These are phyloP conservation scores for Aureococcus anophagefferens DNA, from an alignment of 108 stramenopile genomes.

Conservation along the genomic window DNA sequence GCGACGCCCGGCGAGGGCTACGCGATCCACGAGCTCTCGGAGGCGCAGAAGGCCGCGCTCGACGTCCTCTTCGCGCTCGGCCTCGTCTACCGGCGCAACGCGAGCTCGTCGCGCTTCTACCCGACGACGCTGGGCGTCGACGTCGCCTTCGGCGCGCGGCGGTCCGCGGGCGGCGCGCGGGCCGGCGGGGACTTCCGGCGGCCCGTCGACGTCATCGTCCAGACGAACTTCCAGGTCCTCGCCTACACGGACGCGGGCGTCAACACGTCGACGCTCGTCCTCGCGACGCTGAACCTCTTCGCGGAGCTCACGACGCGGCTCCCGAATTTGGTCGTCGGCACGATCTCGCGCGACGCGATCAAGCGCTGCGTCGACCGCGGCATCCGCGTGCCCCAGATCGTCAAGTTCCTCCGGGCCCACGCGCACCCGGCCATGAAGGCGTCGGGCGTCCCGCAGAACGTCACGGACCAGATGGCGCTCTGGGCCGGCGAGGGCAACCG, in stretches of 20 bases:
- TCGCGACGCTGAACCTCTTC: conserved; percentile 72
- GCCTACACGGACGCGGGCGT: conserved; percentile 59
- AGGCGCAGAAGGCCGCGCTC: background rate
- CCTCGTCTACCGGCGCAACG: background rate
- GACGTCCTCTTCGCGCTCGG: conserved; percentile 4
- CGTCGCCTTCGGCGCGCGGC: conserved; percentile 12
- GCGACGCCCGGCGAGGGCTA: background rate
- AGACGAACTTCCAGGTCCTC: conserved; percentile 80
- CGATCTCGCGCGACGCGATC: conserved; percentile 65
- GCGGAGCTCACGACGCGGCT: conserved; percentile 61
- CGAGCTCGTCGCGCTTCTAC: conserved; percentile 3
- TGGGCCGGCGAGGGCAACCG: conserved; percentile 71
- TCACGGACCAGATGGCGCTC: conserved; percentile 71
- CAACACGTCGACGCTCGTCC: conserved; percentile 47
- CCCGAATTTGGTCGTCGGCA: conserved; percentile 72
- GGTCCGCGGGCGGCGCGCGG: background rate
- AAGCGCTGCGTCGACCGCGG: conserved; percentile 63
- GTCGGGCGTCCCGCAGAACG: conserved; percentile 61
- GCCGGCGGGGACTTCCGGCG: too few relatives aligned
- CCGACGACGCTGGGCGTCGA: background rate
- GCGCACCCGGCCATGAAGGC: conserved; percentile 49
- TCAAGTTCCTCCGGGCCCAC: conserved; percentile 73
- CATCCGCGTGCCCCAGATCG: conserved; percentile 66
- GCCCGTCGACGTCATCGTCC: conserved; percentile 51
- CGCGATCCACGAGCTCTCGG: background rate